Evolutionary conservation across 495 filamentous ascomycete genomes (phyloP).

Genomic region (Umbilicaria muhlenbergii): DNA sequence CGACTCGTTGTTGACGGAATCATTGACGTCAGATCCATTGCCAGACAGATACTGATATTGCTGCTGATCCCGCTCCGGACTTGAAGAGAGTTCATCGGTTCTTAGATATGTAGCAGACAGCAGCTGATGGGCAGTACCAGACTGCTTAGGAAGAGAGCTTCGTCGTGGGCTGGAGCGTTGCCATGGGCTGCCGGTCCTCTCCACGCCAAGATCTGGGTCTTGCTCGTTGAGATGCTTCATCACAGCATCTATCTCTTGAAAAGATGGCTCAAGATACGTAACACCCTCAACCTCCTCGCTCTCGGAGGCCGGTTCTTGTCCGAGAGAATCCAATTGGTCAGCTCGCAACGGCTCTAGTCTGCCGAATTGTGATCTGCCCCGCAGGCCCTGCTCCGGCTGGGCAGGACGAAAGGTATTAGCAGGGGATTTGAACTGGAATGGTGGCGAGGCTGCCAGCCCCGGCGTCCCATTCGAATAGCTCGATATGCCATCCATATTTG

Average conservation of each 20-base stretch:
- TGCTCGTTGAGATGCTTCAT: slow-evolving; percentile 67
- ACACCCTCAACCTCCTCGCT: slow-evolving; percentile 5
- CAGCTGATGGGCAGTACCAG: slow-evolving; percentile 35
- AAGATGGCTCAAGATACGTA: slow-evolving; percentile 31
- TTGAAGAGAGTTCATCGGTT: slow-evolving; percentile 65
- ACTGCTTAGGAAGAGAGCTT: slow-evolving; percentile 25
- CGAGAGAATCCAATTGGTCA: not conserved
- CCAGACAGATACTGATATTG: slow-evolving; percentile 30
- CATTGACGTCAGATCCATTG: slow-evolving; percentile 25
- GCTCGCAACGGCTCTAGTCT: not conserved
- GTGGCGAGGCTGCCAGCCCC: too few species aligned
- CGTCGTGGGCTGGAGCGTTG: not conserved
- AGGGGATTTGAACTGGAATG: too few species aligned
- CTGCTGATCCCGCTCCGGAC: slow-evolving; percentile 42
- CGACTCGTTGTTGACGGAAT: slow-evolving; percentile 3
- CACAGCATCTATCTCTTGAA: slow-evolving; percentile 70
- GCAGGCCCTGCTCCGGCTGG: too few species aligned
- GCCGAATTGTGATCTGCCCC: too few species aligned
- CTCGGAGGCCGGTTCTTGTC: too few species aligned
- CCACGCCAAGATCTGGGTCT: slow-evolving; percentile 56
- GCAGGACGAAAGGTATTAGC: too few species aligned
- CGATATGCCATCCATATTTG: too few species aligned
- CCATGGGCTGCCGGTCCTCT: slow-evolving; percentile 33
- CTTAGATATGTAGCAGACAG: slow-evolving; percentile 38
- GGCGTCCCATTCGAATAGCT: too few species aligned